Percentiles rank a stretch among this genome's conserved stretches.
Evolutionary conservation across 176 grass and related monocot genomes (phyloP).

Genomic region (Carex cristatella): DNA sequence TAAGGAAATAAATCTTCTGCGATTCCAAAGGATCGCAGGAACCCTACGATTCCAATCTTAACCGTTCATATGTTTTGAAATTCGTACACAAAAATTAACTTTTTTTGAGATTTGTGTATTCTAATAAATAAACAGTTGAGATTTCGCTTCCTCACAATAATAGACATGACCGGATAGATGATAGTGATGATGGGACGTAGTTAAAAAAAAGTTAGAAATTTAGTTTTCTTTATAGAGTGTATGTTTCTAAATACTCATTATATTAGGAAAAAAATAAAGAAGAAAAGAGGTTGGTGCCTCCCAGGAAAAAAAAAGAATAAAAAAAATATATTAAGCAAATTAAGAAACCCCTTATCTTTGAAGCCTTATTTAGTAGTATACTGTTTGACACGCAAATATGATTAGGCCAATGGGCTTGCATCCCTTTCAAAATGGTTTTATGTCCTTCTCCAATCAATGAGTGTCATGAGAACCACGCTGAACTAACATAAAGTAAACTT

Average conservation of each 20-base stretch:
- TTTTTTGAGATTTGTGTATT: too few relatives aligned
- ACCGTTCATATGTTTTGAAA: too few relatives aligned
- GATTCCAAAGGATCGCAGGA: too few relatives aligned
- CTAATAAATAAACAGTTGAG: too few relatives aligned
- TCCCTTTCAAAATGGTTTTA: slow-evolving; percentile 21
- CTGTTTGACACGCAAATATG: not conserved
- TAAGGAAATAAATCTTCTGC: too few relatives aligned
- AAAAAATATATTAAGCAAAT: not conserved
- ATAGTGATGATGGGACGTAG: too few relatives aligned
- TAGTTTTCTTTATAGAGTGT: too few relatives aligned
- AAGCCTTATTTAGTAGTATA: not conserved
- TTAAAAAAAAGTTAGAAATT: too few relatives aligned
- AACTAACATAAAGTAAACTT: slow-evolving; percentile 22
- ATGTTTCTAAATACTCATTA: not conserved
- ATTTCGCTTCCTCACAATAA: too few relatives aligned
- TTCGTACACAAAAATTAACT: too few relatives aligned
- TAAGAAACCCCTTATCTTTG: not conserved
- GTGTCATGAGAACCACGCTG: slow-evolving; percentile 16
- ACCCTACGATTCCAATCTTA: too few relatives aligned
- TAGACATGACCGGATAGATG: too few relatives aligned
- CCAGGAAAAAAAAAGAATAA: not conserved
- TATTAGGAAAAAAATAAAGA: not conserved
- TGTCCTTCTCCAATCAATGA: slow-evolving; percentile 24
- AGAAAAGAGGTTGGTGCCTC: not conserved
- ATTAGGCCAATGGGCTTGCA: not conserved